These are phyloP conservation scores for Exophiala mesophila DNA, from an alignment of 2,329 filamentous ascomycete species.

Conservation along the genomic window DNA sequence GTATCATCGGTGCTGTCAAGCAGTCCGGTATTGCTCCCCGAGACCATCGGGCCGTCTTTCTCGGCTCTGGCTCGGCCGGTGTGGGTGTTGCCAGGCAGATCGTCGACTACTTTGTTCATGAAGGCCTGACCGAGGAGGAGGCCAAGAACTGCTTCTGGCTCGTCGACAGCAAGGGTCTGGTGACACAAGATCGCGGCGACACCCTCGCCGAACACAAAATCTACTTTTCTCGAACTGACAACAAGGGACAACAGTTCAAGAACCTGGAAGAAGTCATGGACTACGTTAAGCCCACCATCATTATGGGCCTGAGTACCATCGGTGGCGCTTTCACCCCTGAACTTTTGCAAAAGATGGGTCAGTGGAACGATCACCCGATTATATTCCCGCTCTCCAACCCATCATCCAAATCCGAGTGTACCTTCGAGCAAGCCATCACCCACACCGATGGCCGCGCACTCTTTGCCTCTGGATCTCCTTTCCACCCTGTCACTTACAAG, in stretches of 20 bases:
- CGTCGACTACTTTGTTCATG: slow-evolving; percentile 91
- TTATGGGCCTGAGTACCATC: slow-evolving; percentile 91
- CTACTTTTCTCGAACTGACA: slow-evolving; percentile 63
- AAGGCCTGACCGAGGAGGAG: slow-evolving; percentile 80
- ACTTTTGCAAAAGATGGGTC: slow-evolving; percentile 62
- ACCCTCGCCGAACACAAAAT: slow-evolving; percentile 83
- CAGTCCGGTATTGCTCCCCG: slow-evolving; percentile 77
- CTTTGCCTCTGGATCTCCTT: slow-evolving; percentile 93
- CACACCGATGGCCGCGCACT: slow-evolving; percentile 88
- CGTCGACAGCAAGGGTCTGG: slow-evolving; percentile 92
- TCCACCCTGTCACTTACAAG: slow-evolving; percentile 67
- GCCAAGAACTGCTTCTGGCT: slow-evolving; percentile 93
- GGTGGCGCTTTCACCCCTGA: slow-evolving; percentile 90
- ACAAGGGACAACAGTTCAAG: slow-evolving; percentile 62
- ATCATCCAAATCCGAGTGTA: slow-evolving; percentile 94
- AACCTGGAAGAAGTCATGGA: slow-evolving; percentile 87
- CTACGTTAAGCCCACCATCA: slow-evolving; percentile 88
- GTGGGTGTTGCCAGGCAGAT: slow-evolving; percentile 98
- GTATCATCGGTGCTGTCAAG: slow-evolving; percentile 72
- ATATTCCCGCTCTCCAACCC: slow-evolving; percentile 97
- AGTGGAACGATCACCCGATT: slow-evolving; percentile 72
- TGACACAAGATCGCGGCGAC: slow-evolving; percentile 88
- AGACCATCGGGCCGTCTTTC: slow-evolving; percentile 92
- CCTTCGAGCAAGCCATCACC: slow-evolving; percentile 85
- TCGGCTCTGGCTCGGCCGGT: slow-evolving; percentile 91